Base-by-base conservation (phyloP, 1,284 basidiomycete species). In the Moesziomyces globuligerus region DNA sequence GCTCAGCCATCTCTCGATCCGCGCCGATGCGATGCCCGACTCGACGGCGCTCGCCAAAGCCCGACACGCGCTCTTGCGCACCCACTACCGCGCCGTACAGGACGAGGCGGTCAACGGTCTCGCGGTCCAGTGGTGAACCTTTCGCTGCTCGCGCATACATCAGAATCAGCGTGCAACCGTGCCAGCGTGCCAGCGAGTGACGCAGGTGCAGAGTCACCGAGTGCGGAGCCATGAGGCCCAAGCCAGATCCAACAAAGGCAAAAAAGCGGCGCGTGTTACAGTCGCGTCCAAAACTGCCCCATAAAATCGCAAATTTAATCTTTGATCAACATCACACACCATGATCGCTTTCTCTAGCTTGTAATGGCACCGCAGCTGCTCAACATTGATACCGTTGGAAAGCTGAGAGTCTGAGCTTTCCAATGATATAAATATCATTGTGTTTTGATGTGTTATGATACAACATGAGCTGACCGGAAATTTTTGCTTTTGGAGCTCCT, bases 81-180 rank as follows among this genome's bases (percentile, higher is more conserved):
- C 94, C 6, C 85, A 88, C 76, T 97, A 94, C 83, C 86, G 88
- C 56, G 91, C 90, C 21, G 92, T 98, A 0, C 91, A 92, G 83
- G 91, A 89, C 82, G 92, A 95, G 80, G 89, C 93, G 37, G 84
- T 90, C 39, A 84, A 81, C 39, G 89, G 90, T 13, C 84, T 93
- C 46, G 89, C 90, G 11, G 92, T 93, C 8, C 89, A 90, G 75
- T 94, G 92, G 92, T 93, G 85, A 72, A 41, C n/a, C n/a, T n/a
- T n/a, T n/a, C n/a, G n/a, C n/a, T n/a, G n/a, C n/a, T n/a, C n/a
- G n/a, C n/a, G n/a, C n/a, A n/a, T n/a, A n/a, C n/a, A n/a, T n/a
- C n/a, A n/a, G n/a, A n/a, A n/a, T n/a, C n/a, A n/a, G n/a, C n/a
- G n/a, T n/a, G n/a, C n/a, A n/a, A n/a, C n/a, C n/a, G n/a, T n/a